These are phyloP conservation scores for Stagonosporopsis tanaceti DNA, from an alignment of 2,329 filamentous ascomycete genomes.

Conservation along the genomic window DNA sequence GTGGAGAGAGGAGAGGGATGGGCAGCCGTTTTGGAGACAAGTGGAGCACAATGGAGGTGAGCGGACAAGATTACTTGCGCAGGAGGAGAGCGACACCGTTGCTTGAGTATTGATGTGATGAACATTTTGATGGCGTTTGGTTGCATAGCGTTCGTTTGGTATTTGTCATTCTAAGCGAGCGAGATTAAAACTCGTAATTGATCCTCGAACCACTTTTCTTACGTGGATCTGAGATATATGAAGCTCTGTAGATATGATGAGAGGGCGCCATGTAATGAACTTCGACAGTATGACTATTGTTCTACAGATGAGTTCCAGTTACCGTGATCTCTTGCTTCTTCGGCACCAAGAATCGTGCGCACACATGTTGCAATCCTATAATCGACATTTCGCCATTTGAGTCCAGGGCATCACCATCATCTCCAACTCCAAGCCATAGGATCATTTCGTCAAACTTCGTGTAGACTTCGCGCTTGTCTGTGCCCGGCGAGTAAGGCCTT, in stretches of 20 bases:
- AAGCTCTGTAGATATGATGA: not conserved
- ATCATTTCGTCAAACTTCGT: not conserved
- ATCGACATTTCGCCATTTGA: not conserved
- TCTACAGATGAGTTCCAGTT: too few relatives aligned
- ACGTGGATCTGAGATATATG: not conserved
- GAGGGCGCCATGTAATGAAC: too few relatives aligned
- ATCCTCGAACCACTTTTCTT: too few relatives aligned
- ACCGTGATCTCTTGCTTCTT: too few relatives aligned
- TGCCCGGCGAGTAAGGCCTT: not conserved
- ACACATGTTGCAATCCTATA: not conserved
- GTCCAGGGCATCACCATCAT: too few relatives aligned
- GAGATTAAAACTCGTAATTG: not conserved
- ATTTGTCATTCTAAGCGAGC: not conserved
- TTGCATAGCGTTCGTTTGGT: conserved; percentile 10
- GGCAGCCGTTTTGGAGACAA: conserved; percentile 36
- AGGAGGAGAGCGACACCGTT: conserved; percentile 40
- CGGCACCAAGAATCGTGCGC: too few relatives aligned
- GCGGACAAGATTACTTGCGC: conserved; percentile 32
- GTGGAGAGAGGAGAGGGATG: conserved; percentile 30
- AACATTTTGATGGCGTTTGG: conserved; percentile 2
- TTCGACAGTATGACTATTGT: too few relatives aligned
- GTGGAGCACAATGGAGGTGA: conserved; percentile 30
- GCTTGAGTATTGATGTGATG: conserved; percentile 25
- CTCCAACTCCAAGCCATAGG: not conserved
- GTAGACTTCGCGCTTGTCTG: not conserved